A percentile compares a stretch with the other conserved stretches of the same genome.
Conservation (phyloP, 208 protist genomes). For the Giardia duodenalis region DNA sequence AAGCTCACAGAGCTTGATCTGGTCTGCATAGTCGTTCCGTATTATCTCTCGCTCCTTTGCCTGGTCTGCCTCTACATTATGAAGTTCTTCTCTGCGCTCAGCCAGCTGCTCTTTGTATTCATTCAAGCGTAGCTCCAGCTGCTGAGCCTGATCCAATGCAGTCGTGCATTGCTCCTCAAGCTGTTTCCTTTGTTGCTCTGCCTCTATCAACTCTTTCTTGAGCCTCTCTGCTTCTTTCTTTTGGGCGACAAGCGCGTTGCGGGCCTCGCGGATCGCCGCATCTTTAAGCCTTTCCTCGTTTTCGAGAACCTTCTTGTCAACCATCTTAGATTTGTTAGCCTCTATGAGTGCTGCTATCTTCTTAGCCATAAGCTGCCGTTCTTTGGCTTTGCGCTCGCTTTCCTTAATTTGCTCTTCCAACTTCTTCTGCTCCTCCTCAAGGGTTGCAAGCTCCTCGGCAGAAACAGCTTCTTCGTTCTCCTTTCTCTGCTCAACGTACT, state of each 20-base stretch:
- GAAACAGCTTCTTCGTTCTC: not conserved
- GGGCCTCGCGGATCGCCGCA: not conserved
- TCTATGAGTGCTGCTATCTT: not conserved
- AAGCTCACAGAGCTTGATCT: not conserved
- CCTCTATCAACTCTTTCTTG: not conserved
- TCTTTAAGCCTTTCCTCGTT: not conserved
- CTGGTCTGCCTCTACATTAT: not conserved
- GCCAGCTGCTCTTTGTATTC: not conserved
- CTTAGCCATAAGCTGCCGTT: not conserved
- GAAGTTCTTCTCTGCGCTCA: not conserved
- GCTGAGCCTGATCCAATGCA: not conserved
- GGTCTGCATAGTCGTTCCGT: not conserved
- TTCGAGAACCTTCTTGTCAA: not conserved
- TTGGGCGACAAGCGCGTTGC: not conserved
- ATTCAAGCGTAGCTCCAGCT: not conserved
- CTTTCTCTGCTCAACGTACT: not conserved
- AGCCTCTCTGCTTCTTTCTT: not conserved
- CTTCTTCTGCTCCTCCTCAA: not conserved
- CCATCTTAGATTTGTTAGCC: not conserved
- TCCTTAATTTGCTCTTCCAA: constrained; percentile 7
- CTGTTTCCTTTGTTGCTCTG: not conserved
- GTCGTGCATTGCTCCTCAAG: not conserved
- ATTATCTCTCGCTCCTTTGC: not conserved
- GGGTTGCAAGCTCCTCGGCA: not conserved
- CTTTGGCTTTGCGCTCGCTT: not conserved